These are phyloP conservation scores for Heliosperma pusillum DNA, from an alignment of 148 eudicot species.

Conservation along the genomic window DNA sequence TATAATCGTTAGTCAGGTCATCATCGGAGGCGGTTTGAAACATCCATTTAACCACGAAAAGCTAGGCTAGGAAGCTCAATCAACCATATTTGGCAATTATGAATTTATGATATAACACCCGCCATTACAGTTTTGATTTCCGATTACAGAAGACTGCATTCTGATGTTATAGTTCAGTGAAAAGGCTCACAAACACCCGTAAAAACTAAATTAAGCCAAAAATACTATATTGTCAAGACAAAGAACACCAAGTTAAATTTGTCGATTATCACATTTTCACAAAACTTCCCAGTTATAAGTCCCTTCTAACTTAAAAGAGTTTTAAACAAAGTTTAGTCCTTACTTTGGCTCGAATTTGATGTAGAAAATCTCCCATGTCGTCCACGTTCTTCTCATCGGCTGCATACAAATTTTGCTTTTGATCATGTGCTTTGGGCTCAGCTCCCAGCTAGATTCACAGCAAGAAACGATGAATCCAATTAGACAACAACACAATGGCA, in stretches of 20 bases:
- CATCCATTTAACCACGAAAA: not conserved
- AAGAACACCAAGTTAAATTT: no score
- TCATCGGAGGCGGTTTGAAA: not conserved
- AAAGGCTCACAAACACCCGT: no score
- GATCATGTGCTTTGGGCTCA: constrained; percentile 34
- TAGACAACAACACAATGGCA: not conserved
- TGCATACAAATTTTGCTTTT: constrained; percentile 29
- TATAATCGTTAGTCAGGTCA: constrained; percentile 4
- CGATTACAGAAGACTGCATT: no score
- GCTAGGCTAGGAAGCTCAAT: no score
- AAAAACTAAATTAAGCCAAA: no score
- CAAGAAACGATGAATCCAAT: not conserved
- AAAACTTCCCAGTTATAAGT: no score
- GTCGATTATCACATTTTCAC: no score
- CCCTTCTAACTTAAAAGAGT: not conserved
- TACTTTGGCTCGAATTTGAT: constrained; percentile 86
- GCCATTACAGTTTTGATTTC: not conserved
- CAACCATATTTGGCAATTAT: no score
- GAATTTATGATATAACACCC: no score
- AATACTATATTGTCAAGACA: no score
- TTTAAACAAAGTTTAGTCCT: constrained; percentile 22
- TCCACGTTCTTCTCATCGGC: constrained; percentile 35
- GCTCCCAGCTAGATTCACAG: constrained; percentile 35
- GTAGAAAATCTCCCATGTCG: constrained; percentile 72
- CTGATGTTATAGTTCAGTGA: no score